phyloP scores from a whole-genome alignment of 371 early-diverging fungal genomes.

The Mortierella polycephala region DNA sequence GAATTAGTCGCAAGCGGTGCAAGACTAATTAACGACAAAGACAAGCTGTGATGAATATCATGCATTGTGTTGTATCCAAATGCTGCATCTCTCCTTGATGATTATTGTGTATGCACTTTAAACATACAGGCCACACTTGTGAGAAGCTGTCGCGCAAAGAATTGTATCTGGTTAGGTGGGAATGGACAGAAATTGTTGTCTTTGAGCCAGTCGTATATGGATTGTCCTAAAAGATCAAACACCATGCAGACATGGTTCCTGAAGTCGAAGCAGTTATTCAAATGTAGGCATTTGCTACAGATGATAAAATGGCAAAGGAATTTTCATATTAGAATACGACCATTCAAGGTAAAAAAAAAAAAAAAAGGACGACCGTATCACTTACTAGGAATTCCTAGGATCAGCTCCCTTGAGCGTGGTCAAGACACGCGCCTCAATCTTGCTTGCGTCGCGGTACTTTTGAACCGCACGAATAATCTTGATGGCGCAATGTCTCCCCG shows the following conservation, averaged over 20 bases:
- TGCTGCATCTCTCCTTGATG: background rate
- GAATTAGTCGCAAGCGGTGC: conserved; percentile 84
- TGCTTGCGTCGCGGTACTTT: conserved; percentile 95
- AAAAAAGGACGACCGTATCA: background rate
- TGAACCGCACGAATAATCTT: conserved; percentile 94
- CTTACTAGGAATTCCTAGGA: conserved; percentile 74
- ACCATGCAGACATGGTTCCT: conserved; percentile 97
- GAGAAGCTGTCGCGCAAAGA: conserved; percentile 82
- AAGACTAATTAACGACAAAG: conserved; percentile 60
- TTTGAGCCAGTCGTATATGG: conserved; percentile 95
- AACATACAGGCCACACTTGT: conserved; percentile 75
- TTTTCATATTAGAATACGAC: background rate
- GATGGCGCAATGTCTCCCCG: conserved; percentile 71
- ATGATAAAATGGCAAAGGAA: background rate
- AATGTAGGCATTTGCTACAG: conserved; percentile 64
- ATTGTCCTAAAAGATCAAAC: conserved; percentile 89
- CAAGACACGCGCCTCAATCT: conserved; percentile 90
- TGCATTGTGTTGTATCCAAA: no score
- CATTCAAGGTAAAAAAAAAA: background rate
- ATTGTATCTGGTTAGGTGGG: conserved; percentile 84
- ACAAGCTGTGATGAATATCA: no score
- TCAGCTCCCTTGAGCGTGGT: conserved; percentile 80
- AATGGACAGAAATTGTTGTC: conserved; percentile 89
- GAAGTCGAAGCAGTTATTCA: conserved; percentile 84
- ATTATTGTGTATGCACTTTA: background rate